Conservation (phyloP, 352 stramenopile species). For the Phytophthora citrophthora region DNA sequence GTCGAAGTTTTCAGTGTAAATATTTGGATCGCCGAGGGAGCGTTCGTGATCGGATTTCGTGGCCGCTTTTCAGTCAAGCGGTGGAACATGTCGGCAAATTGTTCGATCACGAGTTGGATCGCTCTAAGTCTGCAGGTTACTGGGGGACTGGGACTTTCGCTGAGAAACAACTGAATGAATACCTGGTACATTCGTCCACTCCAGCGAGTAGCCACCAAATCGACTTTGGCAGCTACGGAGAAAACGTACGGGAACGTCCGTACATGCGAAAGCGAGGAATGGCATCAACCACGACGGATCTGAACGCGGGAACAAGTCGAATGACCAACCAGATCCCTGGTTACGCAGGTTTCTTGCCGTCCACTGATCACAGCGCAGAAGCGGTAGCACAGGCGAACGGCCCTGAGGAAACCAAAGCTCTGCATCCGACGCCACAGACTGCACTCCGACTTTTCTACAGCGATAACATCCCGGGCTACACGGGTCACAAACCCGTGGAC, state of each 20-base stretch:
- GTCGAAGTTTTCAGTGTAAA: constrained; percentile 56
- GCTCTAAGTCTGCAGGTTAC: constrained; percentile 20
- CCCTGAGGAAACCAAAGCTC: constrained; percentile 21
- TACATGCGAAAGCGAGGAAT: constrained; percentile 83
- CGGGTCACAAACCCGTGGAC: constrained; percentile 77
- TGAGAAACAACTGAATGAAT: constrained; percentile 28
- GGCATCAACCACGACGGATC: constrained; percentile 77
- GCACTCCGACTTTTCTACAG: constrained; percentile 77
- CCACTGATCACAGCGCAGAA: constrained; percentile 60
- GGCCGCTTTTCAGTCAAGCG: constrained; percentile 50
- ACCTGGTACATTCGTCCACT: constrained; percentile 63
- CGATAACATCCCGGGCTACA: constrained; percentile 87
- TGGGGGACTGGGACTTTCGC: constrained; percentile 23
- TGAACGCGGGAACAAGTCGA: constrained; percentile 71
- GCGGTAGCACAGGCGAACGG: constrained; percentile 66
- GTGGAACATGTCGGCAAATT: constrained; percentile 47
- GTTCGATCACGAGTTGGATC: constrained; percentile 47
- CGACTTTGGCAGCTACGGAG: constrained; percentile 76
- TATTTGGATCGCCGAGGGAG: constrained; percentile 51
- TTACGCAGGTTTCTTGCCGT: constrained; percentile 77
- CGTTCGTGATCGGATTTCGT: constrained; percentile 54
- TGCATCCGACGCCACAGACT: constrained; percentile 43
- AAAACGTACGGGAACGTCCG: constrained; percentile 60
- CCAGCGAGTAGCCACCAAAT: constrained; percentile 73
- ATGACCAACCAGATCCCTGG: constrained; percentile 85